A percentile compares a stretch with the other conserved stretches of the same genome.
Evolutionary conservation across 495 filamentous ascomycete species (phyloP).

Genomic region (Monascus purpureus): DNA sequence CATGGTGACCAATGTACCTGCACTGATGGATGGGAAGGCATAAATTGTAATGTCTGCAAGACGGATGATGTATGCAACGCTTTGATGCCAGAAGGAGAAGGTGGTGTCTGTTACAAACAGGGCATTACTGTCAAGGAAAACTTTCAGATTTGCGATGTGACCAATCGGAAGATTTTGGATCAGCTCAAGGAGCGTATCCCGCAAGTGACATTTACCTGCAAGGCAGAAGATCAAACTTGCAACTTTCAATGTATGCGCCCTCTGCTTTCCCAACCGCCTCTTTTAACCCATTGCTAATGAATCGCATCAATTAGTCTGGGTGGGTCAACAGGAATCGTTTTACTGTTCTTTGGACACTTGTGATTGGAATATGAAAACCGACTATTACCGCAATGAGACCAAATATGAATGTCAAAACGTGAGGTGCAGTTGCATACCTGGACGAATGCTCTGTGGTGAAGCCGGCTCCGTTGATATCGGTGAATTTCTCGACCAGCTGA

Average conservation of each 20-base stretch:
- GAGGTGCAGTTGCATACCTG: conserved; percentile 74
- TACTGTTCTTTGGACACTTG: conserved; percentile 84
- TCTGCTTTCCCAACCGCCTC: not conserved
- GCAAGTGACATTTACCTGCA: conserved; percentile 87
- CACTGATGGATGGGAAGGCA: conserved; percentile 90
- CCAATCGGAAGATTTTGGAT: conserved; percentile 80
- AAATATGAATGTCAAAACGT: conserved; percentile 73
- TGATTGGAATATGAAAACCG: conserved; percentile 50
- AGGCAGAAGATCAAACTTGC: conserved; percentile 56
- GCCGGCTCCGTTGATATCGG: conserved; percentile 82
- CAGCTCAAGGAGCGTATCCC: conserved; percentile 71
- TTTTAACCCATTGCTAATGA: no score
- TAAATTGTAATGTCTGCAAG: conserved; percentile 96
- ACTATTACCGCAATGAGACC: conserved; percentile 63
- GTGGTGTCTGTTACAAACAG: conserved; percentile 81
- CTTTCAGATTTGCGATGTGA: conserved; percentile 96
- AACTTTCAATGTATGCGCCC: conserved; percentile 77
- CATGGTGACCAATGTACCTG: conserved; percentile 61
- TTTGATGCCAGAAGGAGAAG: conserved; percentile 64
- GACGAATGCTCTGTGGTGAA: conserved; percentile 85
- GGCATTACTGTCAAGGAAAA: conserved; percentile 87
- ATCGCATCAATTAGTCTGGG: conserved; percentile 87
- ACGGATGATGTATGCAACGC: conserved; percentile 69
- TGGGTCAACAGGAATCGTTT: conserved; percentile 86
- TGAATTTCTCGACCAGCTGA: conserved; percentile 66